Base-by-base conservation (phyloP, 108 stramenopile species). In the Fragilaria crotonensis region DNA sequence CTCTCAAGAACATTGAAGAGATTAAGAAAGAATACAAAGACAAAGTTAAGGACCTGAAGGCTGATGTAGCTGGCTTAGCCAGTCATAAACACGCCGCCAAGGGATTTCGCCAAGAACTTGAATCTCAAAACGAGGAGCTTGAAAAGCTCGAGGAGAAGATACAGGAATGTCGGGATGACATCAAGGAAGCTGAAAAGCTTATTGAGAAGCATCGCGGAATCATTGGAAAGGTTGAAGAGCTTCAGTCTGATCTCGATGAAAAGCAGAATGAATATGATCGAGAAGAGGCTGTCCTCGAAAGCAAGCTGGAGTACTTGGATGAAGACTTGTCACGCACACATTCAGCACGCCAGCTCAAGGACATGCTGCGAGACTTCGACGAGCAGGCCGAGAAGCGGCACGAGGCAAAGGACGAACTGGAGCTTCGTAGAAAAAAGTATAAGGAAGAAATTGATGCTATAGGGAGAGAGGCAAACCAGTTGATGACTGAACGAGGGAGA, bases 1-100 rank as follows among this genome's bases (percentile, higher is more conserved):
- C 99, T 0, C 71, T 99, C 54, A 97, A 98, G 25, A 90, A 81
- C 26, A 89, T 98, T 63, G 66, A 76, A 52, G 91, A 94, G 48
- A 72, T 63, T 31, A 89, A 90, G 67, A 89, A 87, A 70, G 75
- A 75, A 20, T 81, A 88, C 56, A 57, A 64, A 17, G 33, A 49
- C 22, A 57, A 72, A 36, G 81, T 62, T 5, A 95, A 95, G 64
- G 90, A 93, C 59, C 47, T 89, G 51, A 91, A 90, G 66, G 90
- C 85, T 22, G 90, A 89, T 20, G 64, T 94, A 25, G 77, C 74
- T 32, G 90, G 87, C n/a, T 62, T 95, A 21, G 59, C 68, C 4
- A 82, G 83, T 26, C 88, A 92, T 73, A 75, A 79, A 53, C 75
- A 84, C 60, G 92, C 93, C 28, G 93, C 91, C 7, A 47, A 63